phyloP scores from a whole-genome alignment of 2,329 filamentous ascomycete species.

The Penicillium sp. region DNA sequence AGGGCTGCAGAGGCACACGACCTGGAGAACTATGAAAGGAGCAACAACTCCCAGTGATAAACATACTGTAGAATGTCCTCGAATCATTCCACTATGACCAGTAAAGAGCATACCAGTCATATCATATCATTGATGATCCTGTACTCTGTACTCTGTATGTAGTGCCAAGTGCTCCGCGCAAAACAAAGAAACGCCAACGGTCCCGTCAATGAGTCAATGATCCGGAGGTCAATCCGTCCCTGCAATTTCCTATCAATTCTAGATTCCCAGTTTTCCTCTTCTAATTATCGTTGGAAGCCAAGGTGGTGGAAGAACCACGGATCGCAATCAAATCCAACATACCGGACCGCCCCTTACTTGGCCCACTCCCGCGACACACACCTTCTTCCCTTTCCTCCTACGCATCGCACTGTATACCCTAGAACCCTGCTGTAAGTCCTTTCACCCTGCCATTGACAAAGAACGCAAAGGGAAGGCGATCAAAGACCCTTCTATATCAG shows the following conservation, averaged over 20 bases:
- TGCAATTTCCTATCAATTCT: slow-evolving; percentile 5
- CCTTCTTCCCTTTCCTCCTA: slow-evolving; percentile 6
- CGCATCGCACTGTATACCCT: not conserved
- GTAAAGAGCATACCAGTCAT: slow-evolving; percentile 1
- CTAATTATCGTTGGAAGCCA: not conserved
- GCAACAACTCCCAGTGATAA: too few species aligned
- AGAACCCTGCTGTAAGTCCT: slow-evolving; percentile 4
- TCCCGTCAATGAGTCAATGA: too few species aligned
- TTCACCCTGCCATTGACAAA: slow-evolving; percentile 2
- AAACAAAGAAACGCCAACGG: not conserved
- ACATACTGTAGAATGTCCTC: slow-evolving; percentile 5
- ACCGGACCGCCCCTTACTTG: slow-evolving; percentile 19
- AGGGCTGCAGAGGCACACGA: slow-evolving; percentile 22
- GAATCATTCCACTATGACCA: slow-evolving; percentile 1
- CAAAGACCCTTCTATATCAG: too few species aligned
- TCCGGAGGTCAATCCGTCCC: too few species aligned
- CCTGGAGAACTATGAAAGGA: slow-evolving; percentile 12
- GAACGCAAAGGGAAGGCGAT: not conserved
- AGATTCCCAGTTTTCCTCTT: slow-evolving; percentile 3
- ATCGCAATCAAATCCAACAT: slow-evolving; percentile 11
- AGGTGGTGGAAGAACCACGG: slow-evolving; percentile 11
- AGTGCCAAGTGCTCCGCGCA: too few species aligned
- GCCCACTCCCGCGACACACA: slow-evolving; percentile 14
- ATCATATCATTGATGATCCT: too few species aligned
- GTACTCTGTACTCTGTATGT: too few species aligned